Evolutionary conservation across 2,329 filamentous ascomycete genomes (phyloP), one percentile per base, ranked within the genome.

Genomic region (Macroventuria anomochaeta): DNA sequence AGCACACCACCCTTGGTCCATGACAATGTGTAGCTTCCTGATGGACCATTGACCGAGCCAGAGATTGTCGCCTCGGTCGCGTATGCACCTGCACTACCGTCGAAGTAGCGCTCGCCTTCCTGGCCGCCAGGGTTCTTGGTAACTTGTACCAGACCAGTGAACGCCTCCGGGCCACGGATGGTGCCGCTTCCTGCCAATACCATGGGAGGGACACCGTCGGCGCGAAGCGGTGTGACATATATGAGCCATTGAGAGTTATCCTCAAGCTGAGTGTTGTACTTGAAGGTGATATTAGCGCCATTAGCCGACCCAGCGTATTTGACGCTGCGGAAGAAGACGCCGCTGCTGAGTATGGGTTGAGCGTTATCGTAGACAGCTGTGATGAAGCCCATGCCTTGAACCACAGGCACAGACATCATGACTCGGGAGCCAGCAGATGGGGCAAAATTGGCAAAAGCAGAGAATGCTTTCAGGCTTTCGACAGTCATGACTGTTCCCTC

Each of bases 371-470:
- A 97, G 23, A 90, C 73, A 0, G 82, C 92, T 3, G 93, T 97
- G 17, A 96, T 81, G 64, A 92, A 95, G 0, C 86, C 90, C 86
- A 96, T 95, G 15, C 95, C 95, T 70, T 97, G 93, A 0, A 96
- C 86, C 7, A 96, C 71, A 0, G 93, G 92, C 58, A 96, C 89
- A 0, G 85, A 87, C 37, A 97, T 82, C 0, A 85, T 77, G 1
- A 88, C 83, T 0, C 78, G 70, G 6, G 83, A 81, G 8, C 78
- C 78, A 20, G 74, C 68, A 26, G 80, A 78, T 3, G 83, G 80
- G 44, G 80, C 83, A 26, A 97, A 78, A 40, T 90, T 88, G 33
- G 90, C 85, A 62, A 90, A 86, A 2, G 80, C 82, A 0, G 84
- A 86, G 68, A 87, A 86, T 6, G 79, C 81, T 51, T 79, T 75